Evolutionary conservation across 78 protist species (phyloP).

Genomic region (Polysphondylium violaceum): DNA sequence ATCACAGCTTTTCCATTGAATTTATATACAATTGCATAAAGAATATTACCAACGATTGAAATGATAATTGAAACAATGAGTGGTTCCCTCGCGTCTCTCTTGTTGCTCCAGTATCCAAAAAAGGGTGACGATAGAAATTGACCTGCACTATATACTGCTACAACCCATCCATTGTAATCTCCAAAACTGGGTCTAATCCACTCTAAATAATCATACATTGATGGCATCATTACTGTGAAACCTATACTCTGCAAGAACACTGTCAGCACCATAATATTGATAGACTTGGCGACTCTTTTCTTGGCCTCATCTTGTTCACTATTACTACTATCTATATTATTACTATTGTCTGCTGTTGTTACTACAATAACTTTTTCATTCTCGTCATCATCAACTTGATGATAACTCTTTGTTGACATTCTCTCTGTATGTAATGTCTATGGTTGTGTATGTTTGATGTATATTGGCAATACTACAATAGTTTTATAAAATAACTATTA

Average conservation of each 20-base stretch:
- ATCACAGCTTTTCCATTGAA: not conserved
- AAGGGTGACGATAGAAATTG: slow-evolving; percentile 73
- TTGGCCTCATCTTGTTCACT: not conserved
- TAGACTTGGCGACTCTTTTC: not conserved
- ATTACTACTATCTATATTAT: too few relatives aligned
- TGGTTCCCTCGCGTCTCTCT: slow-evolving; percentile 17
- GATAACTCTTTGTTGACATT: not conserved
- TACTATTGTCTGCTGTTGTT: not conserved
- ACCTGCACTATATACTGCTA: slow-evolving; percentile 53
- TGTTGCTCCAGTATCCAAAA: slow-evolving; percentile 77
- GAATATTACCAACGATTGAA: slow-evolving; percentile 32
- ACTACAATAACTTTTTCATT: not conserved
- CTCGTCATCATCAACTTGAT: not conserved
- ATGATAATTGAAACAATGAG: slow-evolving; percentile 23
- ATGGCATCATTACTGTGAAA: slow-evolving; percentile 46
- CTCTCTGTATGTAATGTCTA: too few relatives aligned
- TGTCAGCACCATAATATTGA: slow-evolving; percentile 69
- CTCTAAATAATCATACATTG: slow-evolving; percentile 27
- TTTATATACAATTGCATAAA: slow-evolving; percentile 34
- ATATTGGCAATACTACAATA: too few relatives aligned
- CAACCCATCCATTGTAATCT: slow-evolving; percentile 14
- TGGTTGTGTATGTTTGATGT: too few relatives aligned
- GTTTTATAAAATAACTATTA: too few relatives aligned
- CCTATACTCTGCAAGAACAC: slow-evolving; percentile 55
- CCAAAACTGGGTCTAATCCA: not conserved